Percentiles rank a stretch among this genome's conserved stretches.
These are phyloP conservation scores for Geopyxis carbonaria DNA, from an alignment of 495 filamentous ascomycete genomes.

Conservation along the genomic window DNA sequence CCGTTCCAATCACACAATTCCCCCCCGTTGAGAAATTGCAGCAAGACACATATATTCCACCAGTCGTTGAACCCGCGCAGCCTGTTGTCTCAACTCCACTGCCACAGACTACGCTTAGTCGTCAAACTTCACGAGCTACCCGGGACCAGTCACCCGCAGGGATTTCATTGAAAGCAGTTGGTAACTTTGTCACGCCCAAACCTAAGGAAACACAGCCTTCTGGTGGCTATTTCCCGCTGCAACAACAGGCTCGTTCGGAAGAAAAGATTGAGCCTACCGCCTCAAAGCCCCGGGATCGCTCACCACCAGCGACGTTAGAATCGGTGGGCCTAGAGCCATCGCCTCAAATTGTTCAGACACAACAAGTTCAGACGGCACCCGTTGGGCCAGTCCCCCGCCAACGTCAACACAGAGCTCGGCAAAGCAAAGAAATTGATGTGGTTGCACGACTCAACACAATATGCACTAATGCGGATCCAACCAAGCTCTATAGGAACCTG, in stretches of 20 bases:
- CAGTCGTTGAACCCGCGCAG: slow-evolving; percentile 19
- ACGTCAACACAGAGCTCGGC: slow-evolving; percentile 19
- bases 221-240: too few species aligned
- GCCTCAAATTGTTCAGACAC: slow-evolving; percentile 1
- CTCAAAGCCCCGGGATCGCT: too few species aligned
- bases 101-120: slow-evolving; percentile 1
- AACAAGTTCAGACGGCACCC: neutral
- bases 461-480: slow-evolving; percentile 75
- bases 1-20: slow-evolving; percentile 28
- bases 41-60: slow-evolving; percentile 22
- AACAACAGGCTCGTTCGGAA: too few species aligned
- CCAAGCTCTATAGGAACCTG: slow-evolving; percentile 66
- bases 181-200: too few species aligned
- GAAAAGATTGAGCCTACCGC: too few species aligned
- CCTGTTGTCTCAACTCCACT: neutral
- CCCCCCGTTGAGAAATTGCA: slow-evolving; percentile 21
- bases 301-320: too few species aligned
- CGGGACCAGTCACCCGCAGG: neutral
- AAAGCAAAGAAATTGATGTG: slow-evolving; percentile 54
- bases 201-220: too few species aligned
- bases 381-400: slow-evolving; percentile 22
- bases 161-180: too few species aligned
- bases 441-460: slow-evolving; percentile 67
- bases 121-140: neutral
- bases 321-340: too few species aligned